Base-by-base conservation (phyloP, 2,329 filamentous ascomycete species). In the Trichoderma endophyticum region DNA sequence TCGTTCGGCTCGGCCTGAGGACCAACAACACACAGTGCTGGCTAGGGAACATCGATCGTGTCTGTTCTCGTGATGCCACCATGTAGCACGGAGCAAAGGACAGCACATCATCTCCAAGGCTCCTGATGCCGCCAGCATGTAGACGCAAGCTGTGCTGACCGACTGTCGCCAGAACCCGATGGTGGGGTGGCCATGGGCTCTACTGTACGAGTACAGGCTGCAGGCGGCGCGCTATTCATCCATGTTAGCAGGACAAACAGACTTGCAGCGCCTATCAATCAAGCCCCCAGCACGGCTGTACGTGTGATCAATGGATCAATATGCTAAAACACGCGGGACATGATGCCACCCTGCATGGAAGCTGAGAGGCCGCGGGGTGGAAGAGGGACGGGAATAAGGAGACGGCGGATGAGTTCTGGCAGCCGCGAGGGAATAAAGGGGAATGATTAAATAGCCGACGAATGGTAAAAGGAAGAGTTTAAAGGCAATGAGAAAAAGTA, bases 41-140 rank as follows among this genome's bases (percentile, higher is more conserved):
- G 51, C 66, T 36, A 57, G 36, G n/a, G 26, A 24, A 69, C 32
- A 30, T 34, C 26, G 15, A 26, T 14, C 11, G 39, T 12, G 68
- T 43, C 60, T 56, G 68, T 57, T 69, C 66, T 60, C 66, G 66
- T 69, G 66, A 69, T 69, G 66, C 66, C 11, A 61, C 57, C 60
- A 64, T 30, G 59, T 70, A 30, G 59, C 48, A 70, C 59, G 59
- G 43, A 39, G 60, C 43, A 64, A 30, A 63, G 60, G 68, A 63
- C 68, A 70, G 59, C 68, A 48, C 68, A 70, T 64, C 57, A 28
- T 61, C 4, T 24, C 36, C 57, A 54, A 54, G 43, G 43, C 43
- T 65, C 24, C n/a, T 69, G 36, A n/a, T 26, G 56, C 36, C 56
- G 57, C 28, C 39, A 56, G 21, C 65, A 59, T 39, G n/a, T 51